These are phyloP conservation scores for Dissoconium aciculare DNA, from an alignment of 2,329 filamentous ascomycete species.

Conservation along the genomic window DNA sequence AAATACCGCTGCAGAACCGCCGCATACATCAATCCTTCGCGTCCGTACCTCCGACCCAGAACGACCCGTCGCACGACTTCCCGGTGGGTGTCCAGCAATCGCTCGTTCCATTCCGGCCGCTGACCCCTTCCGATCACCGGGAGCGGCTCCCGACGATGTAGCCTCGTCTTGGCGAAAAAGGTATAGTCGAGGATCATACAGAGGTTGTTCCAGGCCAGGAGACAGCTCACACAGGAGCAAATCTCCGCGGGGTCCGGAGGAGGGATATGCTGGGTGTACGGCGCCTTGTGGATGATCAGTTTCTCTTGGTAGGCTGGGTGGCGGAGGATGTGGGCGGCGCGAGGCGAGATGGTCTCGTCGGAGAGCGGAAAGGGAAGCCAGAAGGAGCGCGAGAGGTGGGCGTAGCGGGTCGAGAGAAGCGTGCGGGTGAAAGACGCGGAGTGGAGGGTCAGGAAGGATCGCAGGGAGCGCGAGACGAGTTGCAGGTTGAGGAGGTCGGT, in stretches of 20 bases:
- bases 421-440: constrained; percentile 29
- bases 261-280: constrained; percentile 38
- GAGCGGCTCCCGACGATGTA: constrained; percentile 36
- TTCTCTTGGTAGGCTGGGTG: constrained; percentile 30
- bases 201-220: constrained; percentile 43
- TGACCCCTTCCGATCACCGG: constrained; percentile 37
- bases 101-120: constrained; percentile 36
- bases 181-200: constrained; percentile 41
- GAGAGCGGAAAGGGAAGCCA: constrained; percentile 36
- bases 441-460: constrained; percentile 31
- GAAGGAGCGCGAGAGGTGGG: constrained; percentile 38
- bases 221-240: constrained; percentile 44
- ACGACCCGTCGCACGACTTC: not conserved
- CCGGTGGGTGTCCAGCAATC: constrained; percentile 29
- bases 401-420: constrained; percentile 36
- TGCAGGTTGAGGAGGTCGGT: constrained; percentile 37
- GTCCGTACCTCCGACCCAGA: constrained; percentile 15
- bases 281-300: constrained; percentile 34
- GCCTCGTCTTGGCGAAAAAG: constrained; percentile 40
- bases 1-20: constrained; percentile 36
- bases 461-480: constrained; percentile 30
- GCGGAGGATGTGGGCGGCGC: constrained; percentile 24
- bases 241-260: constrained; percentile 32
- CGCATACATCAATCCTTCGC: constrained; percentile 38
- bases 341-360: constrained; percentile 15